Percentiles rank a stretch among this genome's conserved stretches.
Conservation (phyloP, 1,284 basidiomycete genomes). For the Papiliotrema nemorosa region DNA sequence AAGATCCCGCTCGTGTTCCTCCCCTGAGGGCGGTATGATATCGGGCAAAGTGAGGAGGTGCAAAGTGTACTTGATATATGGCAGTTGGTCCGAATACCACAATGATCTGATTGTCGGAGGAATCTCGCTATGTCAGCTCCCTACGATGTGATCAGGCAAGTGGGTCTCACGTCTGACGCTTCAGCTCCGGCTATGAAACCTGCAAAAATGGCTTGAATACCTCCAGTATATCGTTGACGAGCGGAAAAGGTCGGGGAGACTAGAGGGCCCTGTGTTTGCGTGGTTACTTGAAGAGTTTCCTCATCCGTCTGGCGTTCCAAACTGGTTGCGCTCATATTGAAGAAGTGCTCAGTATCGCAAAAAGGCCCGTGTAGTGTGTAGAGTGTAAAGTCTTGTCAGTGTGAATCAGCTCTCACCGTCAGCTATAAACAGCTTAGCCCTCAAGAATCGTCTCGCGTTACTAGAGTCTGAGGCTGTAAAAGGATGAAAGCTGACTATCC, state of each 20-base stretch:
- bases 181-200: background rate
- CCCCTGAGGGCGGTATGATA: too few species aligned
- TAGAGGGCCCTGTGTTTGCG: background rate
- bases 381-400: conserved; percentile 11
- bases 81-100: background rate
- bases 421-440: too few species aligned
- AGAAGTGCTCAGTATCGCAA: background rate
- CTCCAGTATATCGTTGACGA: too few species aligned
- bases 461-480: too few species aligned
- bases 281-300: too few species aligned
- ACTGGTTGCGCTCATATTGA: background rate
- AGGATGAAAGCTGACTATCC: too few species aligned
- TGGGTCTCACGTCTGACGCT: background rate
- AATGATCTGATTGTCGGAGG: background rate
- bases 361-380: conserved; percentile 2
- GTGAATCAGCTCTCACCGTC: background rate
- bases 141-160: background rate
- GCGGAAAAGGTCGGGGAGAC: too few species aligned
- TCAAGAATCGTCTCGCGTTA: too few species aligned
- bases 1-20: too few species aligned
- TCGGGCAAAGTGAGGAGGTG: too few species aligned
- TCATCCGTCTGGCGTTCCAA: background rate
- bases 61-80: background rate
- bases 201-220: background rate
- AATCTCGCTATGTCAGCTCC: background rate